phyloP scores from a whole-genome alignment of 2,329 filamentous ascomycete species.

The Aspergillus uvarum region DNA sequence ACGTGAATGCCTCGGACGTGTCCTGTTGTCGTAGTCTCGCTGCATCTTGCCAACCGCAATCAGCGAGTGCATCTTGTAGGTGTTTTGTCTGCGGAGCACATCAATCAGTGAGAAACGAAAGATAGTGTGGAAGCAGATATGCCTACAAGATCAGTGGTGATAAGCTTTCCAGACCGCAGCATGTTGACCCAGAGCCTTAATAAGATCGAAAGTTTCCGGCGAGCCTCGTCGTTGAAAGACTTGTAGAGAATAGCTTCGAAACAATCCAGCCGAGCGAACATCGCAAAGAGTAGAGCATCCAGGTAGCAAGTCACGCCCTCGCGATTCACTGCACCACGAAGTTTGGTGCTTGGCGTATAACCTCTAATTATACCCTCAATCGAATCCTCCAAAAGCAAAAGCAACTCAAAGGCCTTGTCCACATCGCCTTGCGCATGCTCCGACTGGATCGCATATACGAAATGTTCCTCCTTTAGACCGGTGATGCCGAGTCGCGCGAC shows the following conservation, averaged over 20 bases:
- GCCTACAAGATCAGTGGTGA: conserved; percentile 76
- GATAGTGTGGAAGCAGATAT: not conserved
- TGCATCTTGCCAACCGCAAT: conserved; percentile 87
- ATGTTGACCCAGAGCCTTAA: conserved; percentile 92
- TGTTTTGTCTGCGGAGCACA: conserved; percentile 64
- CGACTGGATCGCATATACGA: conserved; percentile 60
- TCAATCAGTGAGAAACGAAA: conserved; percentile 1
- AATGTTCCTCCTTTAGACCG: conserved; percentile 61
- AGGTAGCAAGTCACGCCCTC: conserved; percentile 90
- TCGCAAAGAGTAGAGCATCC: conserved; percentile 86
- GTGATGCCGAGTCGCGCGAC: conserved; percentile 56
- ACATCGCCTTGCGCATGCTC: conserved; percentile 67
- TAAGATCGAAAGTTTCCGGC: conserved; percentile 72
- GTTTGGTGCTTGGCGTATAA: conserved; percentile 68
- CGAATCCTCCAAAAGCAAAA: conserved; percentile 77
- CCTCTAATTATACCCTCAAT: conserved; percentile 74
- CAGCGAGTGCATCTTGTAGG: conserved; percentile 76
- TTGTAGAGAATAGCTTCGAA: conserved; percentile 92
- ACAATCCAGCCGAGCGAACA: conserved; percentile 86
- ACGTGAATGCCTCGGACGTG: conserved; percentile 91
- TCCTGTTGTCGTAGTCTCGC: conserved; percentile 80
- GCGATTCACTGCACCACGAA: conserved; percentile 85
- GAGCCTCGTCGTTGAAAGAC: conserved; percentile 69
- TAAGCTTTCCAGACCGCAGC: conserved; percentile 78
- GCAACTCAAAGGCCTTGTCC: conserved; percentile 72